Base-by-base conservation (phyloP, 2,329 filamentous ascomycete species). In the Fusarium zealandicum region DNA sequence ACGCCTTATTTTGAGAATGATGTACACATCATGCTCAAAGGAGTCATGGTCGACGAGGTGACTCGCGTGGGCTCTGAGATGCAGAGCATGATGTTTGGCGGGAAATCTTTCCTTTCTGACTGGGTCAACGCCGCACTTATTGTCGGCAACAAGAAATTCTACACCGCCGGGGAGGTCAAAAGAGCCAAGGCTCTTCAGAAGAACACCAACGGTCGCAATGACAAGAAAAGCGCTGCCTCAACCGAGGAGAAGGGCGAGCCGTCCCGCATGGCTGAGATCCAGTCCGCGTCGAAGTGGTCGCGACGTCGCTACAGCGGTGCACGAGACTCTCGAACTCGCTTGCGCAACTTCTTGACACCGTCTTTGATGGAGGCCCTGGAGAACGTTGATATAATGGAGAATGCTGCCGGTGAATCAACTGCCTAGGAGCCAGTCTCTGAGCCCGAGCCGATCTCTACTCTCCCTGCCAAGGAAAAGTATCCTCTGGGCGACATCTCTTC, bases 1-100 rank as follows among this genome's bases (percentile, higher is more conserved):
- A 48, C 40, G 45, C 45, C 45, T 12, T 48, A 41, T 27, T 48
- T 48, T 18, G 45, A 48, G 28, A 36, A 48, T 12, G 36, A 48
- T n/a, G 30, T 48, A 22, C 18, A 48, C 36, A 48, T 48, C 45
- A 48, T 48, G 45, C 45, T 48, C 36, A 48, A 48, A 36, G 45
- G 45, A 5, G n/a, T 48, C 28, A 17, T 48, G n/a, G 45, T 48
- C 18, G 45, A 48, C n/a, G 45, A 48, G 28, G 28, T 48, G 9
- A 33, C 45, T 14, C 45, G 36, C 2, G 45, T 32, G 4, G 36
- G 45, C 13, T 40, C 45, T 13, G 45, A 48, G 35, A 48, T 48
- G 45, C 28, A 48, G 25, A 36, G 40, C 27, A 41, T 48, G 45
- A 48, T 48, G 45, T 40, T 40, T 27, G 36, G 45, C 9, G 45